Conservation (phyloP, 768 basidiomycete species). For the Daedaleopsis nitida region DNA sequence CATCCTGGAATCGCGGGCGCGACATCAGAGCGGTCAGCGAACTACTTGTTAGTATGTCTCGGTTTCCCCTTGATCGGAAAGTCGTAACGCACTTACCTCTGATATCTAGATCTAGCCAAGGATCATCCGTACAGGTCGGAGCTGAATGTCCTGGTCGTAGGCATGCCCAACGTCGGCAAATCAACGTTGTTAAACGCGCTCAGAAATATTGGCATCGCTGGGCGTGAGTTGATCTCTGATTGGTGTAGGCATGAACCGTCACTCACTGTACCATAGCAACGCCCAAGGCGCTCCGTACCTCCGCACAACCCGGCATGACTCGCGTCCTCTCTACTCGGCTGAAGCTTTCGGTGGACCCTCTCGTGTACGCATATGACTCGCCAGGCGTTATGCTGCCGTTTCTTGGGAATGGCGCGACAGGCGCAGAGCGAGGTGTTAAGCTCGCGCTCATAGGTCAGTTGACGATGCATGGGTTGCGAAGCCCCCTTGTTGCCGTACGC, state of each 20-base stretch:
- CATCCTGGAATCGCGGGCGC: conserved; percentile 67
- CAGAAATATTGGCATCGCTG: conserved; percentile 81
- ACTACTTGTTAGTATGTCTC: conserved; percentile 71
- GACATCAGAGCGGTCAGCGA: conserved; percentile 68
- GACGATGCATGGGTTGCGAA: neutral
- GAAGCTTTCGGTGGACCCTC: conserved; percentile 77
- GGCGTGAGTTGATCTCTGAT: conserved; percentile 68
- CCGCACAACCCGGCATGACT: conserved; percentile 89
- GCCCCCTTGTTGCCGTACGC: conserved; percentile 6
- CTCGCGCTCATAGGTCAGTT: conserved; percentile 88
- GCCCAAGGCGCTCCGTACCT: conserved; percentile 89
- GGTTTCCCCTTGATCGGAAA: neutral
- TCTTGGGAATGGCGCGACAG: conserved; percentile 81
- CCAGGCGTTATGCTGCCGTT: conserved; percentile 98
- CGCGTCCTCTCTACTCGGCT: conserved; percentile 86
- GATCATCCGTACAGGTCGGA: conserved; percentile 70
- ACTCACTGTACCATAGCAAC: conserved; percentile 46
- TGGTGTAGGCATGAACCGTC: neutral
- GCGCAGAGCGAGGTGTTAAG: conserved; percentile 91
- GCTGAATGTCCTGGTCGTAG: conserved; percentile 89
- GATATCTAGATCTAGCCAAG: conserved; percentile 62
- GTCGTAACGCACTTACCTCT: neutral
- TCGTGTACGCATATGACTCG: conserved; percentile 92
- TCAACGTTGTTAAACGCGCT: conserved; percentile 92
- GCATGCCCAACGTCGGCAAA: conserved; percentile 99